A percentile compares a stretch with the other conserved stretches of the same genome.
phyloP scores from a whole-genome alignment of 306 rosid genomes.

The Malus sieversii region DNA sequence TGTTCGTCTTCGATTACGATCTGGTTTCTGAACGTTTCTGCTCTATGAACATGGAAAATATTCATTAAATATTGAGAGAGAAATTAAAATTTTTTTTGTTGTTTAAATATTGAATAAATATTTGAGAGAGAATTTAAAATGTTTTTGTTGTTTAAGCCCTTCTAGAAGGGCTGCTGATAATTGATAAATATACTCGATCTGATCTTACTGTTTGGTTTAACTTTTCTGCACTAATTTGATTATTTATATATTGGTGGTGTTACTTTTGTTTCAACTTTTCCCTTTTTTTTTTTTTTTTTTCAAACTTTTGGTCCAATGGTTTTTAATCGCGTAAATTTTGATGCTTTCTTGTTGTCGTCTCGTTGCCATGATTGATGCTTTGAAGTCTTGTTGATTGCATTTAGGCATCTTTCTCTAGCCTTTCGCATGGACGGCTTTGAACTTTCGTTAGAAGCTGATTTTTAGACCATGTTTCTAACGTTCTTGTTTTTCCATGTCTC shows the following conservation, averaged over 20 bases:
- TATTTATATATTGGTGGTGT: too few species aligned
- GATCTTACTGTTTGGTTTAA: background rate
- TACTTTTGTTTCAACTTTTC: background rate
- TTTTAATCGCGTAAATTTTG: background rate
- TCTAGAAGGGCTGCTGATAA: background rate
- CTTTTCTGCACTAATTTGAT: background rate
- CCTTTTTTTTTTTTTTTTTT: background rate
- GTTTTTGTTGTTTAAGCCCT: background rate
- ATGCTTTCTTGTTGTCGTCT: background rate
- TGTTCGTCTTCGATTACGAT: background rate
- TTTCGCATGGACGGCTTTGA: background rate
- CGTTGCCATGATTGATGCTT: background rate
- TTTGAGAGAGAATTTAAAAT: background rate
- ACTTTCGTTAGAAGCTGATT: background rate
- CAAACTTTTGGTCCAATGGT: background rate
- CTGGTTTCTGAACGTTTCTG: background rate
- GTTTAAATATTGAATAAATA: background rate
- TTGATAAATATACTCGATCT: background rate
- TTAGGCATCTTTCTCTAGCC: background rate
- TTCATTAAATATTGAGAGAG: background rate
- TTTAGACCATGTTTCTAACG: background rate
- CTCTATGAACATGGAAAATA: too few species aligned
- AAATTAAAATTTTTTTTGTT: background rate
- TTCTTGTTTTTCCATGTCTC: slow-evolving; percentile 8
- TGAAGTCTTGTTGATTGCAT: background rate